Conservation (phyloP, 2,329 filamentous ascomycete species). For the Pyricularia pennisetigena region DNA sequence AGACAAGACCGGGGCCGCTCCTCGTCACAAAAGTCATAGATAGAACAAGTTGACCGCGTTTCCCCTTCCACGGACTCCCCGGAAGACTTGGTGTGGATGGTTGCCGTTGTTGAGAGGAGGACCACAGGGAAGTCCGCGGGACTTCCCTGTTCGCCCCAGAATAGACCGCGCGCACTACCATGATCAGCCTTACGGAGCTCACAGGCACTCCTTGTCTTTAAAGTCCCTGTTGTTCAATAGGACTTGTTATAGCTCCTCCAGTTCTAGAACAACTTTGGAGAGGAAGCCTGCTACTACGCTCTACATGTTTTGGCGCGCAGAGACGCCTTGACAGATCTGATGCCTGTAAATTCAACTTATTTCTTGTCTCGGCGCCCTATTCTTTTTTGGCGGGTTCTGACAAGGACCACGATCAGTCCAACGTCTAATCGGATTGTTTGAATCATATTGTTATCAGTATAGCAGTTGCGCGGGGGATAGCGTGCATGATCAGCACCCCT, state of each 20-base stretch:
- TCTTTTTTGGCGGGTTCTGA: background rate
- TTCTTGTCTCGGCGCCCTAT: background rate
- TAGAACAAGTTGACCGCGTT: background rate
- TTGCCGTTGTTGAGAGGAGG: background rate
- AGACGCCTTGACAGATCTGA: background rate
- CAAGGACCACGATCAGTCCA: background rate
- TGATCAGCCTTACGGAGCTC: background rate
- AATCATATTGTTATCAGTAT: background rate
- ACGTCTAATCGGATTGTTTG: background rate
- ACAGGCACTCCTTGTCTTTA: slow-evolving; percentile 1
- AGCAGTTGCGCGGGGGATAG: background rate
- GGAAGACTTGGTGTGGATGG: background rate
- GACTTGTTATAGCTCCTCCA: background rate
- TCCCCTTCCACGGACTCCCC: background rate
- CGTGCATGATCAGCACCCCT: background rate
- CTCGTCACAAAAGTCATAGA: background rate
- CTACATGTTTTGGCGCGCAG: background rate
- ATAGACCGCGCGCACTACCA: background rate
- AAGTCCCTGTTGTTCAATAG: background rate
- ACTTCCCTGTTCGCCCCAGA: background rate
- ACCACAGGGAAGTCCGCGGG: background rate
- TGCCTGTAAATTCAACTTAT: background rate
- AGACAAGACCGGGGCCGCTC: background rate
- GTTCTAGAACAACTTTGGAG: background rate
- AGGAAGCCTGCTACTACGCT: background rate